Conservation (phyloP, 768 basidiomycete species). For the Mycena sanguinolenta region DNA sequence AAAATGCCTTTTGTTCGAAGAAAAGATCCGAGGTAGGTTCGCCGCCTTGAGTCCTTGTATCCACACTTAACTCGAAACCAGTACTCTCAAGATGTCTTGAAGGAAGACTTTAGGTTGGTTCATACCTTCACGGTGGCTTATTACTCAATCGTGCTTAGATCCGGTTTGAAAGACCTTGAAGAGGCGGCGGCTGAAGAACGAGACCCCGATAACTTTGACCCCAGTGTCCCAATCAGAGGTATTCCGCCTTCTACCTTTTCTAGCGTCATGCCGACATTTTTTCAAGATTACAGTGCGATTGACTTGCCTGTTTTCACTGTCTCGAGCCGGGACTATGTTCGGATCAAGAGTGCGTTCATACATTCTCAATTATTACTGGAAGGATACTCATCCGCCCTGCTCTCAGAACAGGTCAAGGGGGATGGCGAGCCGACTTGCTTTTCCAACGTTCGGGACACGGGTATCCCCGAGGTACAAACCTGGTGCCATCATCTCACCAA, state of each 20-base stretch:
- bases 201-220: constrained; percentile 71
- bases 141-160: constrained; percentile 42
- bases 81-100: constrained; percentile 69
- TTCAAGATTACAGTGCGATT: constrained; percentile 68
- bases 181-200: constrained; percentile 70
- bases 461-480: constrained; percentile 67
- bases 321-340: constrained; percentile 72
- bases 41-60: neutral
- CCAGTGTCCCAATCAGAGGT: constrained; percentile 64
- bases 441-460: constrained; percentile 64
- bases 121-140: neutral
- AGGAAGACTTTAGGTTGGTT: constrained; percentile 64
- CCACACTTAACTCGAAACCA: constrained; percentile 39
- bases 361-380: neutral
- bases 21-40: constrained; percentile 65
- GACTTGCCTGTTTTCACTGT: constrained; percentile 74
- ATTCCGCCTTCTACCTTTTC: constrained; percentile 27
- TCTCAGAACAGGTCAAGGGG: constrained; percentile 67
- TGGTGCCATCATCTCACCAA: constrained; percentile 72
- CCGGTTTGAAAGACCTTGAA: constrained; percentile 71
- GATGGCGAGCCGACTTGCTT: constrained; percentile 72
- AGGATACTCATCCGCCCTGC: neutral
- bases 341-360: constrained; percentile 58
- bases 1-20: constrained; percentile 72
- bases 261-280: neutral